Conservation (phyloP, 768 basidiomycete genomes). For the Trametes cubensis region DNA sequence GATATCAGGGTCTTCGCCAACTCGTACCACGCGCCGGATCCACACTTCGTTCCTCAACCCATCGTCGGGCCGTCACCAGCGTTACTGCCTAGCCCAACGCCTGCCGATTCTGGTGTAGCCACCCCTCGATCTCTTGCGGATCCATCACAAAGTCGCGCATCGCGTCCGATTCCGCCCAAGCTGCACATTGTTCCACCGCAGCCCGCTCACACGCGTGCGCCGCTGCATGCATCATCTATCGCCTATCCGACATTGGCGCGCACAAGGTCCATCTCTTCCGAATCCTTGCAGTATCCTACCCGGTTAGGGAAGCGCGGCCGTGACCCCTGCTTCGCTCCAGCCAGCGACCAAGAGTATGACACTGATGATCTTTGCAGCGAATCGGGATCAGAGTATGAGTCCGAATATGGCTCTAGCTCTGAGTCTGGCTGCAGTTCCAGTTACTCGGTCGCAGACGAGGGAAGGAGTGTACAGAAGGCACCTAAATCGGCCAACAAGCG, state of each 20-base stretch:
- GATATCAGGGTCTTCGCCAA: constrained; percentile 6
- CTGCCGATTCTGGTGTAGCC: background rate
- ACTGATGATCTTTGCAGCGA: constrained; percentile 11
- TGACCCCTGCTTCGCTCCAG: background rate
- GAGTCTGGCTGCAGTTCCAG: constrained; percentile 18
- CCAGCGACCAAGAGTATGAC: constrained; percentile 13
- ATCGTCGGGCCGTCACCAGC: constrained; percentile 6
- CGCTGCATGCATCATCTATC: constrained; percentile 9
- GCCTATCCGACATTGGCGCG: background rate
- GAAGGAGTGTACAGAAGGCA: background rate
- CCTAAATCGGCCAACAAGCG: background rate
- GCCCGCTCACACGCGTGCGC: constrained; percentile 8
- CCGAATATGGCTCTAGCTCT: constrained; percentile 15
- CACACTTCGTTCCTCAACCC: background rate
- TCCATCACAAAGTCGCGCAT: background rate
- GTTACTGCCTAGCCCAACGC: background rate
- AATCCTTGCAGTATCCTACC: constrained; percentile 4
- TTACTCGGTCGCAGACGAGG: constrained; percentile 4
- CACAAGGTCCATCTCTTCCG: constrained; percentile 9
- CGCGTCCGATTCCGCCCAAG: constrained; percentile 9
- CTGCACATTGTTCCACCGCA: constrained; percentile 13
- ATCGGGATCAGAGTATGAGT: constrained; percentile 20
- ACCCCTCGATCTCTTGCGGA: constrained; percentile 7
- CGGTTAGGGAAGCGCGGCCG: background rate
- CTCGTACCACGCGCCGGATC: background rate